These are phyloP conservation scores for Phaseolus coccineus DNA, from an alignment of 331 rosid species.

Conservation along the genomic window DNA sequence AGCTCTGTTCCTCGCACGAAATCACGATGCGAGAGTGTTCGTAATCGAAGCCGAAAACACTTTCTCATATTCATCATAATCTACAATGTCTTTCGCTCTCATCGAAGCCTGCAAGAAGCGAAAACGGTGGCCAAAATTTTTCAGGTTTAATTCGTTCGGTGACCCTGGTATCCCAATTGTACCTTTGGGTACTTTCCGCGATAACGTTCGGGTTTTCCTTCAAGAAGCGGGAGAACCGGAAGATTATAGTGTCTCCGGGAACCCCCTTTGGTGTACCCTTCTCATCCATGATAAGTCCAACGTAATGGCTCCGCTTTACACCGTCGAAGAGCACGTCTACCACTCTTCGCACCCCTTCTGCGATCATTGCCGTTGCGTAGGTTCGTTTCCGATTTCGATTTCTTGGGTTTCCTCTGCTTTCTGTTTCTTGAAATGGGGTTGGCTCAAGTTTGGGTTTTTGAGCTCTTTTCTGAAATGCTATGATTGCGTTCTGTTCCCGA, in stretches of 20 bases:
- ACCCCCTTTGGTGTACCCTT: slow-evolving; percentile 80
- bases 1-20: slow-evolving; percentile 4
- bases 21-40: slow-evolving; percentile 36
- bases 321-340: slow-evolving; percentile 75
- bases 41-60: slow-evolving; percentile 23
- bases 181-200: slow-evolving; percentile 67
- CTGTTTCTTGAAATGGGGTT: slow-evolving; percentile 5
- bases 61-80: neutral
- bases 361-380: slow-evolving; percentile 83
- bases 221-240: slow-evolving; percentile 72
- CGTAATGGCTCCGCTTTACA: slow-evolving; percentile 72
- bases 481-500: neutral
- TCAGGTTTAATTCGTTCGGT: slow-evolving; percentile 63
- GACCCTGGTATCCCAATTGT: slow-evolving; percentile 64
- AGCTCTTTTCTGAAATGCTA: neutral
- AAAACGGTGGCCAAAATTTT: slow-evolving; percentile 70
- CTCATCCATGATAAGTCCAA: slow-evolving; percentile 66
- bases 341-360: slow-evolving; percentile 71
- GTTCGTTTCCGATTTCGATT: slow-evolving; percentile 33
- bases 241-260: slow-evolving; percentile 61
- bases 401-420: neutral
- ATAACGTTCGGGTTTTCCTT: slow-evolving; percentile 74
- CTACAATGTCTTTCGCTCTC: slow-evolving; percentile 64
- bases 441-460: slow-evolving; percentile 6
- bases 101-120: slow-evolving; percentile 74